A percentile compares a stretch with the other conserved stretches of the same genome.
These are phyloP conservation scores for Podila horticola DNA, from an alignment of 192 early-diverging fungal genomes.

Conservation along the genomic window DNA sequence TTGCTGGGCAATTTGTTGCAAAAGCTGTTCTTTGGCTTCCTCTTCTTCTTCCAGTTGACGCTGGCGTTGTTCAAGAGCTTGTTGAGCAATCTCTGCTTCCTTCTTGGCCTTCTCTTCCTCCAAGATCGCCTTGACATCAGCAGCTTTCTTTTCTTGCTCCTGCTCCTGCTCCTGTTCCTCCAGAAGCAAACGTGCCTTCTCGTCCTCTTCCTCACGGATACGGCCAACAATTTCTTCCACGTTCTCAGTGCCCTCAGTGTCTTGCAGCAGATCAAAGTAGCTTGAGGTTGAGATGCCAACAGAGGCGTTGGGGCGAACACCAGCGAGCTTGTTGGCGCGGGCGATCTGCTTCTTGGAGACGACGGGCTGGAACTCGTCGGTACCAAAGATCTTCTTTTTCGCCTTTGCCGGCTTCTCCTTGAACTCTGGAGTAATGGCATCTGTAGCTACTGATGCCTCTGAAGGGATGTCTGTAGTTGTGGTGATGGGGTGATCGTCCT, in stretches of 20 bases:
- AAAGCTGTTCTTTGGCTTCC: slow-evolving; percentile 13
- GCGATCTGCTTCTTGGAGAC: slow-evolving; percentile 51
- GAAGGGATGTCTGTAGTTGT: not conserved
- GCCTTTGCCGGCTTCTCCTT: slow-evolving; percentile 32
- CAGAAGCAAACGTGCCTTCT: not conserved
- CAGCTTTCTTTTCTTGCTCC: slow-evolving; percentile 5
- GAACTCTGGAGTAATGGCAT: not conserved
- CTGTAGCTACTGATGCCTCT: not conserved
- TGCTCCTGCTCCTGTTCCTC: slow-evolving; percentile 27
- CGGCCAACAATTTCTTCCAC: slow-evolving; percentile 30
- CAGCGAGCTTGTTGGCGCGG: slow-evolving; percentile 24
- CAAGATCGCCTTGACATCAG: not conserved
- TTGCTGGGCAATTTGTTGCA: not conserved
- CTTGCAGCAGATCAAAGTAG: slow-evolving; percentile 49
- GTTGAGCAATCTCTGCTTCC: not conserved
- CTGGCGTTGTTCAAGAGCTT: slow-evolving; percentile 10
- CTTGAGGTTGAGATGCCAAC: slow-evolving; percentile 41
- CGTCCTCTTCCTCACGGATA: slow-evolving; percentile 10
- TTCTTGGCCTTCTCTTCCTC: not conserved
- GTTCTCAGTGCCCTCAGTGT: slow-evolving; percentile 38
- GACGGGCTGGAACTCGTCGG: slow-evolving; percentile 51
- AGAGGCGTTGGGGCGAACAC: slow-evolving; percentile 21
- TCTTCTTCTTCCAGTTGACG: slow-evolving; percentile 10
- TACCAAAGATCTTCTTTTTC: slow-evolving; percentile 54
- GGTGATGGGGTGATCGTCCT: not conserved